Evolutionary conservation across 441 rosid genomes (phyloP).

Genomic region (Erodium moschatum): DNA sequence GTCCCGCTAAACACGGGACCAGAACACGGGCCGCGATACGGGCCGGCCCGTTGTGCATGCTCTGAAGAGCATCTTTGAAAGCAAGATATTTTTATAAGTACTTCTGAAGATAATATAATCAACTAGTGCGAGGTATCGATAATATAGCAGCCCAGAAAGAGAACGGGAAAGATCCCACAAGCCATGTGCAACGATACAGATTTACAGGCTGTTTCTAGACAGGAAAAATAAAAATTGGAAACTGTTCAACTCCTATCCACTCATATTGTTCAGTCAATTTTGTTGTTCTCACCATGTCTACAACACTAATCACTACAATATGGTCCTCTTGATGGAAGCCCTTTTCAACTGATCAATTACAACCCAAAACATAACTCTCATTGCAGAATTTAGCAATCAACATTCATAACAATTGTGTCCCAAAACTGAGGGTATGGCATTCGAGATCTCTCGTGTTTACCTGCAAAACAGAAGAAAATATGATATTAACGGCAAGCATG

Average conservation of each 20-base stretch:
- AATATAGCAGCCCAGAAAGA: neutral
- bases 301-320: neutral
- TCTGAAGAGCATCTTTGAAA: neutral
- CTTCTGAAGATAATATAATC: neutral
- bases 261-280: neutral
- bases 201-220: neutral
- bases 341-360: neutral
- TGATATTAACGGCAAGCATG: no score
- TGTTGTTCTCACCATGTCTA: neutral
- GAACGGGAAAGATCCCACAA: neutral
- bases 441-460: conserved; percentile 71
- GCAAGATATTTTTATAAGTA: neutral
- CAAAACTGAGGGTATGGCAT: conserved; percentile 66
- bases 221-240: no score
- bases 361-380: neutral
- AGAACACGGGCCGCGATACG: no score
- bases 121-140: neutral
- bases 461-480: conserved; percentile 29
- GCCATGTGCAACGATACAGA: neutral
- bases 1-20: no score
- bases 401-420: conserved; percentile 27
- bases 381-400: neutral
- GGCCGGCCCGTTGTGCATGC: no score
- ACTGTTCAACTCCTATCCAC: neutral
- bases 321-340: no score